Evolutionary conservation across 208 protist genomes (phyloP), one percentile per base, ranked within the genome.

Genomic region (Leishmania mexicana): DNA sequence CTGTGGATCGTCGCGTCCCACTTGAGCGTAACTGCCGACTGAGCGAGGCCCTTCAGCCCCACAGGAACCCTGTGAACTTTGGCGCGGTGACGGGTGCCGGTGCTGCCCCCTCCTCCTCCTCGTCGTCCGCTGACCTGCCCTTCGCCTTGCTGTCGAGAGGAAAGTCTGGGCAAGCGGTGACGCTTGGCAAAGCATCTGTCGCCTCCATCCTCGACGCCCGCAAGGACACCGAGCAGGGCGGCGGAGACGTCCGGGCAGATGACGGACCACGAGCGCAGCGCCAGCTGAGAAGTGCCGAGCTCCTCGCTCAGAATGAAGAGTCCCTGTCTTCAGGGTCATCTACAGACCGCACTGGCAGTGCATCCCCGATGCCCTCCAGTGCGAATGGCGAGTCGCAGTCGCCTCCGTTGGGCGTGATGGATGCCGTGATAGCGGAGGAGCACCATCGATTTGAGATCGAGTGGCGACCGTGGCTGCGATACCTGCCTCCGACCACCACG

Each of bases 381-480:
- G 10, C 21, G 11, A n/a, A 65, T 65, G 60, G 60, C 28, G 60
- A 15, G 17, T 40, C 57, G 73, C 47, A 38, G 47, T 19, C 31
- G 15, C 57, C 47, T 42, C 64, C 68, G 68, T 15, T 65, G 31
- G 68, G 68, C 38, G 65, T 75, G 24, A 38, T 81, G 4, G 78
- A 1, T 13, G 10, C 67, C 38, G 57, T 81, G n/a, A 57, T 70
- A 42, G 40, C 74, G 47, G 54, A 65, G 21, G 81, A 84, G 40
- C 11, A 49, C 38, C 49, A 53, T 40, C 49, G n/a, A 10, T 76
- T 84, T 54, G 0, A 54, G 2, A 24, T 40, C 31, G 65, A 42
- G 24, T 84, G 81, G 81, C 13, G 19, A 11, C 81, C 75, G 40
- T 84, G 81, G 81, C 67, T 67, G 74, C 28, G 38, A 17, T 84